These are phyloP conservation scores for Scleroderma bovista DNA, from an alignment of 768 basidiomycete genomes.

Conservation along the genomic window DNA sequence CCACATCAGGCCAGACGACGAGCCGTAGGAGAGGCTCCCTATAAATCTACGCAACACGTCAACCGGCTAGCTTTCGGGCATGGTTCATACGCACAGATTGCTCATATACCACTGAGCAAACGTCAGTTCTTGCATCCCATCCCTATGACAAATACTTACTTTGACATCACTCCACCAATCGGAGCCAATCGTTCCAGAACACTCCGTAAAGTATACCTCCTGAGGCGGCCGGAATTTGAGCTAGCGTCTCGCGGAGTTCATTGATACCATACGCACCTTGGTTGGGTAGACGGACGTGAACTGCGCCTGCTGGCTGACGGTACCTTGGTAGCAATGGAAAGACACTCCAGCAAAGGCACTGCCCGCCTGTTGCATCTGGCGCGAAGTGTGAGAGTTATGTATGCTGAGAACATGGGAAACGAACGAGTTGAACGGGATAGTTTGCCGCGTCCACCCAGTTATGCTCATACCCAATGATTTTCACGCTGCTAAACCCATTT, in stretches of 20 bases:
- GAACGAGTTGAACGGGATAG: conserved; percentile 55
- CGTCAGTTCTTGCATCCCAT: conserved; percentile 6
- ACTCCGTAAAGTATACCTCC: conserved; percentile 52
- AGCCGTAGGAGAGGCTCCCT: conserved; percentile 29
- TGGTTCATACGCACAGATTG: conserved; percentile 42
- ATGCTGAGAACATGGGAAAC: conserved; percentile 5
- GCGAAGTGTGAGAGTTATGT: neutral
- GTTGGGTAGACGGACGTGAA: conserved; percentile 53
- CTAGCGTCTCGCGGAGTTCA: neutral
- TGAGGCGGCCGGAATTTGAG: neutral
- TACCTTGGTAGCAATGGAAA: conserved; percentile 69
- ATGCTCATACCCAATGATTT: conserved; percentile 66
- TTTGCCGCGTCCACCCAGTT: conserved; percentile 66
- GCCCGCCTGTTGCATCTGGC: conserved; percentile 49
- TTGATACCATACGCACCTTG: conserved; percentile 32
- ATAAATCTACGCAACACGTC: conserved; percentile 29
- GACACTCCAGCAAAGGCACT: conserved; percentile 58
- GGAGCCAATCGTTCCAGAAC: conserved; percentile 55
- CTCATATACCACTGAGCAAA: conserved; percentile 58
- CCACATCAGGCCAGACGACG: conserved; percentile 61
- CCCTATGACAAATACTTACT: conserved; percentile 28
- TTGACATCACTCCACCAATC: conserved; percentile 84
- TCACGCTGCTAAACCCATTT: conserved; percentile 53
- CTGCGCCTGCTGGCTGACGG: conserved; percentile 44
- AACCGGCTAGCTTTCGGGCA: conserved; percentile 14